Conservation (phyloP, 2,329 filamentous ascomycete genomes). For the Scedosporium aurantiacum region DNA sequence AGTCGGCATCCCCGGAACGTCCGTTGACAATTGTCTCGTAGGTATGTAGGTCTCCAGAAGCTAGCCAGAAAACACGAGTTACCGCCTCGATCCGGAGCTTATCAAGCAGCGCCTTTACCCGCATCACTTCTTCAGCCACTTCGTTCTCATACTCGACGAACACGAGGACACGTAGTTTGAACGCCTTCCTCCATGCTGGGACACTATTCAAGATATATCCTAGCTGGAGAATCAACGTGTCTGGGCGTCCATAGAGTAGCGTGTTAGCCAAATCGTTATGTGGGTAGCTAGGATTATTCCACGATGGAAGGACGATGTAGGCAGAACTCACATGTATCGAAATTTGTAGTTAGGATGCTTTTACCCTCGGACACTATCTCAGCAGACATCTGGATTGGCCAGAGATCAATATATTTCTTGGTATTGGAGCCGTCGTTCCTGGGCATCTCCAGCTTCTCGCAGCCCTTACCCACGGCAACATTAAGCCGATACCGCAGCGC, state of each 20-base stretch:
- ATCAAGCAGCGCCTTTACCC: conserved; percentile 63
- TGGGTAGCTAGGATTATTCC: too few species aligned
- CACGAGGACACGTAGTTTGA: conserved; percentile 64
- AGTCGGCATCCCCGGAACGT: conserved; percentile 34
- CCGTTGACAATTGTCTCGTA: conserved; percentile 76
- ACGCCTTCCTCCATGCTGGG: conserved; percentile 65
- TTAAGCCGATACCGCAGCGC: conserved; percentile 70
- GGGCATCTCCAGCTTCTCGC: conserved; percentile 65
- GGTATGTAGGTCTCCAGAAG: conserved; percentile 57
- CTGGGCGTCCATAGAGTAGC: conserved; percentile 21
- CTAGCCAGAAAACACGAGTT: conserved; percentile 71
- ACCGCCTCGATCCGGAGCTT: conserved; percentile 74
- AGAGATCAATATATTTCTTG: conserved; percentile 77
- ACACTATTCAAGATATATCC: conserved; percentile 78
- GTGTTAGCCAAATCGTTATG: background rate
- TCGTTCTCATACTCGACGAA: conserved; percentile 86
- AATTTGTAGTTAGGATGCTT: conserved; percentile 71
- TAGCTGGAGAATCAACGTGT: conserved; percentile 72
- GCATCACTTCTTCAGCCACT: conserved; percentile 63
- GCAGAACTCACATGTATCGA: conserved; percentile 63
- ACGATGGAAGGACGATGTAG: background rate
- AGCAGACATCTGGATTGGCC: conserved; percentile 90
- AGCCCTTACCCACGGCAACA: conserved; percentile 74
- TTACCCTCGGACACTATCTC: conserved; percentile 59
- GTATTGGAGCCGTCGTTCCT: conserved; percentile 41